Base-by-base conservation (phyloP, 768 basidiomycete species). In the Tylopilus cervinicoccineus region DNA sequence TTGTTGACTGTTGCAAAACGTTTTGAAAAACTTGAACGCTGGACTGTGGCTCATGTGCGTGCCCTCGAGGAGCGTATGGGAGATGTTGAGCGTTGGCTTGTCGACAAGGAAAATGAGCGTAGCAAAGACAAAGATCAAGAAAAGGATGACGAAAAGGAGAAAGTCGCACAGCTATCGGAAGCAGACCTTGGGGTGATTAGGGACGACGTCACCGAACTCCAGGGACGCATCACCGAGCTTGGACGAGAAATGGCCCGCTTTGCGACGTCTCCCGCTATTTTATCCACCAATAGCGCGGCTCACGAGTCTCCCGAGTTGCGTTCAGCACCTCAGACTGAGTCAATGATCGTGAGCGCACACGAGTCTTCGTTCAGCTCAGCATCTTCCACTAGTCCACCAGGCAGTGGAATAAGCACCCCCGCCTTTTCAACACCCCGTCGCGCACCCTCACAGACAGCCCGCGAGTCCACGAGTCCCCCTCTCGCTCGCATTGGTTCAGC, bases 61-160 rank as follows among this genome's bases (percentile, higher is more conserved):
- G 90, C 90, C 2, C 70, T 93, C n/a, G 90, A 93, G 56, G 90
- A 92, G 17, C 79, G 90, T 27, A 93, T 93, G 89, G 81, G 83
- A 51, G 90, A 93, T 48, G 90, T 93, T n/a, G 90, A 93, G 62
- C 76, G 83, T 38, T 93, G 88, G 87, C 72, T 92, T 9, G 89
- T 92, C 6, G 88, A 90, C 52, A 89, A 86, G 61, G 88, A 92
- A 68, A 81, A 75, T 50, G 82, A 84, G 57, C 58, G 67, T 12
- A 33, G 37, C 16, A 63, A 72, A 20, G 68, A 72, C 20, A 81
- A 78, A 50, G 79, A 78, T 29, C 54, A 65, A 53, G 51, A 56
- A 47, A 43, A 57, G 44, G 34, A 3, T 9, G 43, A 39, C 0
- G 52, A 45, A 19, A 34, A 37, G 8, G 48, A 24, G 1, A 32